Evolutionary conservation across 2,329 filamentous ascomycete species (phyloP), one percentile per base, ranked within the genome.

Genomic region (Teratosphaeriaceae sp.): DNA sequence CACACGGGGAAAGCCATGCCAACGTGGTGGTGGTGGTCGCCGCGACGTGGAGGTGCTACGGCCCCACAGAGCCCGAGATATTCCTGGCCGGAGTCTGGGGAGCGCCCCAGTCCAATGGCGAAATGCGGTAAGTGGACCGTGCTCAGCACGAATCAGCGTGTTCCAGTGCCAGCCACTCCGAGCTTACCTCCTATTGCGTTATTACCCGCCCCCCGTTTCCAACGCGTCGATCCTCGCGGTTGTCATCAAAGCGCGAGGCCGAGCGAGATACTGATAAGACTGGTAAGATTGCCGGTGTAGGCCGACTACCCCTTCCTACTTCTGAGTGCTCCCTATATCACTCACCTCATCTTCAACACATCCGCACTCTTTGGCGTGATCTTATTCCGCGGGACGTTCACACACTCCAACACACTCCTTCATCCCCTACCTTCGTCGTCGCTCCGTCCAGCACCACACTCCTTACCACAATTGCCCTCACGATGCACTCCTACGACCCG

Each of bases 381-480:
- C n/a, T 34, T 34, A 7, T 15, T 18, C n/a, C n/a, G n/a, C n/a
- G n/a, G n/a, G n/a, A n/a, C n/a, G n/a, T n/a, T n/a, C n/a, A n/a
- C n/a, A n/a, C n/a, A n/a, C 5, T 38, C 15, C 38, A 12, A 21
- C 18, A 41, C 38, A 41, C 26, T 26, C 19, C 33, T 18, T 31
- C 26, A 33, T 33, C 38, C 8, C 19, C 38, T 24, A 38, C 35
- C 22, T 23, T 18, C 15, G 12, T 16, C 5, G 18, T 12, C 15
- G 15, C 20, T 34, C 22, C 35, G 4, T 23, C 22, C 4, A 39
- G 22, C 8, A 27, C 37, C 9, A 24, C 37, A 39, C 22, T 18
- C 37, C 13, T 18, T n/a, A n/a, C n/a, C 24, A 29, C 38, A 24
- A 45, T 45, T 37, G 43, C 37, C 34, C 30, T 45, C 38, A 23